Percentiles rank a stretch among this genome's conserved stretches.
phyloP scores from a whole-genome alignment of 2,329 filamentous ascomycete genomes.

The Colletotrichum tropicale region DNA sequence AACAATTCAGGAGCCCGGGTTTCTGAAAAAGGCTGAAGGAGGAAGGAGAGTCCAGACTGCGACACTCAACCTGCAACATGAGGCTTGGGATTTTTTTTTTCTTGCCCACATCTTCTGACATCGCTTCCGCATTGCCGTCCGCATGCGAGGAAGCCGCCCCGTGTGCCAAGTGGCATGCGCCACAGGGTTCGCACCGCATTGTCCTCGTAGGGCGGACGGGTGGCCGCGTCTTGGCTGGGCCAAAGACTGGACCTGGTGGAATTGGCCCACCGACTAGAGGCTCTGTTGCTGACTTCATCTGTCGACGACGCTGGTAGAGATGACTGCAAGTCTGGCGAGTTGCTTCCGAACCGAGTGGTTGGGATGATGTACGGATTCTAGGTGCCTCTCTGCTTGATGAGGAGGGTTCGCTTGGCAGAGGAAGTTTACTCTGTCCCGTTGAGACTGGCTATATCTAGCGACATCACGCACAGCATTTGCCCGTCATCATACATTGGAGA shows the following conservation, averaged over 20 bases:
- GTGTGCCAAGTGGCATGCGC: slow-evolving; percentile 3
- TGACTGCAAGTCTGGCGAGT: background rate
- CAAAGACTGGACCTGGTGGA: background rate
- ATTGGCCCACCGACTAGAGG: background rate
- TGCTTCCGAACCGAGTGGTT: background rate
- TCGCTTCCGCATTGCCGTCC: background rate
- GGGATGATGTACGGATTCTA: background rate
- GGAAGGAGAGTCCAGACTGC: background rate
- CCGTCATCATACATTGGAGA: background rate
- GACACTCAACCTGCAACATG: background rate
- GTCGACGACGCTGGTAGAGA: background rate
- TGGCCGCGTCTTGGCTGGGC: background rate
- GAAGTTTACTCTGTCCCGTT: background rate
- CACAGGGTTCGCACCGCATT: background rate
- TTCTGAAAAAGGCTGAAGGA: background rate
- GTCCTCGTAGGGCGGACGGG: slow-evolving; percentile 1
- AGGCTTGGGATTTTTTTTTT: background rate
- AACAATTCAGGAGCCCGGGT: background rate
- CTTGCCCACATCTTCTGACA: background rate
- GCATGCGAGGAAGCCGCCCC: background rate
- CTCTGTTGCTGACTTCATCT: background rate
- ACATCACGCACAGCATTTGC: background rate
- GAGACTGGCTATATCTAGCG: background rate
- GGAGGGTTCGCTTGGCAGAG: background rate
- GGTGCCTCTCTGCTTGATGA: background rate